Percentiles rank a stretch among this genome's conserved stretches.
Conservation (phyloP, 1,284 basidiomycete genomes). For the Ganoderma meredithae region DNA sequence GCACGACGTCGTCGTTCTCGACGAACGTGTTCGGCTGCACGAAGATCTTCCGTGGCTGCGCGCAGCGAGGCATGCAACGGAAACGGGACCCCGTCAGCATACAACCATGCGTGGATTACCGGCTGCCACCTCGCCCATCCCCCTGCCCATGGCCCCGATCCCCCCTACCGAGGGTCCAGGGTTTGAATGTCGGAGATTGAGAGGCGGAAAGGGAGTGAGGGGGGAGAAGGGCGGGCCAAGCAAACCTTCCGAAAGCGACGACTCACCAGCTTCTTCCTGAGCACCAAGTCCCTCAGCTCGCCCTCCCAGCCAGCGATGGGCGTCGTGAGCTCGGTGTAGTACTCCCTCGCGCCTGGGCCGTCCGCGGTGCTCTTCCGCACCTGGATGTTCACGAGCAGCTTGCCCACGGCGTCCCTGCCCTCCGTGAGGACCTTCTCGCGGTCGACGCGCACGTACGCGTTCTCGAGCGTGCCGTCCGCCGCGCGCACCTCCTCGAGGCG, state of each 20-base stretch:
- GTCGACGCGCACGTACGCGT: constrained; percentile 79
- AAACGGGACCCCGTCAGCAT: constrained; percentile 5
- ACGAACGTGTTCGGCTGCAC: constrained; percentile 82
- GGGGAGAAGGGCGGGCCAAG: neutral
- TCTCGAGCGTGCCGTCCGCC: constrained; percentile 63
- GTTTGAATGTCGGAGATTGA: neutral
- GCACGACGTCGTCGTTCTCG: constrained; percentile 66
- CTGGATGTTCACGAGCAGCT: constrained; percentile 80
- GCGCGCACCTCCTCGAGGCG: constrained; percentile 71
- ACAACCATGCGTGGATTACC: neutral
- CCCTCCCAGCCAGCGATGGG: constrained; percentile 76
- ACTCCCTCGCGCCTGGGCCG: constrained; percentile 74
- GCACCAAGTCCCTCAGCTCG: constrained; percentile 77
- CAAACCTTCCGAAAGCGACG: neutral
- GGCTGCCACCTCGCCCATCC: neutral
- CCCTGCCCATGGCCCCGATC: neutral
- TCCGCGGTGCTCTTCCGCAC: constrained; percentile 86
- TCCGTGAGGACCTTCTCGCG: constrained; percentile 68
- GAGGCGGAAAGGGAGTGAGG: neutral
- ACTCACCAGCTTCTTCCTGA: constrained; percentile 81
- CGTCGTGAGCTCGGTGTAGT: constrained; percentile 78
- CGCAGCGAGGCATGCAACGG: neutral
- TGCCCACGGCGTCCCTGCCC: constrained; percentile 72
- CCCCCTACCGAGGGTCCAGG: neutral
- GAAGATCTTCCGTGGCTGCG: constrained; percentile 81